Evolutionary conservation across 257 asterid genomes (phyloP).

Genomic region (Solanum phureja): DNA sequence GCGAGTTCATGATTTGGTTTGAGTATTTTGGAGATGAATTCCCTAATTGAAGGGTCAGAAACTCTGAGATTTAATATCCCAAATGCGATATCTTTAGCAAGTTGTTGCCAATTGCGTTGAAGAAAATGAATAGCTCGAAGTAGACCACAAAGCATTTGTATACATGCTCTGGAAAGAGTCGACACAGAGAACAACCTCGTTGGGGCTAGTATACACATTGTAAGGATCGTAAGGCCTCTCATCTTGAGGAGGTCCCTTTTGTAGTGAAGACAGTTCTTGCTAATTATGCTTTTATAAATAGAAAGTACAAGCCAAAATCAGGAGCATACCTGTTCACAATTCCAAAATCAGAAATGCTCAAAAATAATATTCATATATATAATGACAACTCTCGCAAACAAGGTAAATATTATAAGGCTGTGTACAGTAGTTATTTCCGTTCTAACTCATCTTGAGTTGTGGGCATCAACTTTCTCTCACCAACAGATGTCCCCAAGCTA

Average conservation of each 20-base stretch:
- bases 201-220: constrained; percentile 68
- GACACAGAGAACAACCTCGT: constrained; percentile 58
- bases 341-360: background rate
- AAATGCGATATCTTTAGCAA: constrained; percentile 41
- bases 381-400: background rate
- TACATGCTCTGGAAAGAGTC: constrained; percentile 74
- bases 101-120: constrained; percentile 52
- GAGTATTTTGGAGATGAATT: too few relatives aligned
- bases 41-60: too few relatives aligned
- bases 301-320: constrained; percentile 49
- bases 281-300: constrained; percentile 54
- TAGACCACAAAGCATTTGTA: constrained; percentile 72
- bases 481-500: constrained; percentile 81
- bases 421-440: constrained; percentile 53
- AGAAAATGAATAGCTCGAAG: constrained; percentile 70
- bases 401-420: constrained; percentile 16
- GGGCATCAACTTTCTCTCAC: constrained; percentile 81
- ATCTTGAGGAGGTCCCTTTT: constrained; percentile 61
- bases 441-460: constrained; percentile 59
- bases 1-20: too few relatives aligned
- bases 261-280: constrained; percentile 75
- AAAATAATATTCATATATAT: background rate
- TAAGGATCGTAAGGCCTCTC: constrained; percentile 58
- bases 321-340: constrained; percentile 40
- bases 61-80: too few relatives aligned